Conservation (phyloP, 495 filamentous ascomycete species). For the Aspergillus panamensis region DNA sequence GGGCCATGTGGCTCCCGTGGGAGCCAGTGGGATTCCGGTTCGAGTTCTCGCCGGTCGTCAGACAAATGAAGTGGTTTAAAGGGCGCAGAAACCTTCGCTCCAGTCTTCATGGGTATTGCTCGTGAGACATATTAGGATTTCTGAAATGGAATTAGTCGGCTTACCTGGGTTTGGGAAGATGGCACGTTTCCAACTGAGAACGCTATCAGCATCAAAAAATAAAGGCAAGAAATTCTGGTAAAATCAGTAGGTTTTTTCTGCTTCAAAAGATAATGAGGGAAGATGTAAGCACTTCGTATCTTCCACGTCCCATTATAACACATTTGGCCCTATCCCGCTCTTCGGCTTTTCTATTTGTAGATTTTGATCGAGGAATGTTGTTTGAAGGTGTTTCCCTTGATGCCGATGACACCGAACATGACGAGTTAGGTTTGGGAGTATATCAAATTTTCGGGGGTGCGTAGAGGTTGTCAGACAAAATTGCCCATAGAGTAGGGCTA, state of each 20-base stretch:
- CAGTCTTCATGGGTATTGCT: neutral
- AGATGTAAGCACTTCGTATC: neutral
- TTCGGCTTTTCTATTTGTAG: neutral
- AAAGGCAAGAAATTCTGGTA: neutral
- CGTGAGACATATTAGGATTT: neutral
- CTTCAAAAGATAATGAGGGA: neutral
- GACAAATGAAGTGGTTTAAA: neutral
- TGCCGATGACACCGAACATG: no score
- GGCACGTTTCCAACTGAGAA: neutral
- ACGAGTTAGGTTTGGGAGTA: no score
- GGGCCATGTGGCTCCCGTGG: neutral
- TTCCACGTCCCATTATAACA: neutral
- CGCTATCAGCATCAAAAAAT: neutral
- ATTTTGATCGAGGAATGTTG: neutral
- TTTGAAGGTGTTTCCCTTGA: neutral
- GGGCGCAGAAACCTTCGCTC: neutral
- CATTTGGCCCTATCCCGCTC: neutral
- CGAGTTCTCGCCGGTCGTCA: neutral
- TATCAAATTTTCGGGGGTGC: no score
- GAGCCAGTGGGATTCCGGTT: neutral
- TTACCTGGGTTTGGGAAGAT: neutral
- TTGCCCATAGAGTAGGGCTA: no score
- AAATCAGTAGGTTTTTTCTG: neutral
- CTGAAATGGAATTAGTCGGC: neutral
- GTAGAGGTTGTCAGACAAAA: no score